Base-by-base conservation (phyloP, 108 stramenopile genomes). In the Fragilaria radians region DNA sequence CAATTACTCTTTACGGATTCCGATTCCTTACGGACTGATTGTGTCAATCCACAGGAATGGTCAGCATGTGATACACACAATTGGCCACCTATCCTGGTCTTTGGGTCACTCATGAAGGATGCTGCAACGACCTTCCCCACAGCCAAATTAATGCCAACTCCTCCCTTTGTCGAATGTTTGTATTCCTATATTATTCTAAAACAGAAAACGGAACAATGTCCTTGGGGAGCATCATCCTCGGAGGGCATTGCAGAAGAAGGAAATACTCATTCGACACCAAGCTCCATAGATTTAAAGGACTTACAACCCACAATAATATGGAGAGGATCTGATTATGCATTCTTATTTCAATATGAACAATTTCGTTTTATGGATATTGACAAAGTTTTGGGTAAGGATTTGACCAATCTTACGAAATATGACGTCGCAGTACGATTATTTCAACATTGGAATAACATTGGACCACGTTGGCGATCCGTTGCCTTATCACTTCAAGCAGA, bases 241-340 rank as follows among this genome's bases (percentile, higher is more conserved):
- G 36, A 7, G 11, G 36, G 14, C 36, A 42, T 11, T 7, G 7
- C 36, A 42, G 11, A 42, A 42, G 36, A 42, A 14, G 14, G 36
- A 7, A 55, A 55, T 29, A 9, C n/a, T n/a, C n/a, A n/a, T n/a
- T n/a, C n/a, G n/a, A n/a, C n/a, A n/a, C n/a, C n/a, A n/a, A n/a
- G n/a, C n/a, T n/a, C n/a, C n/a, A n/a, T 28, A 9, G 9, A 24
- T 55, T 28, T 14, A 28, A 17, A 28, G 14, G 26, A 55, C 5
- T 28, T 55, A 5, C 4, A 28, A 28, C 54, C 54, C 7, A 25
- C 23, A 5, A n/a, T 55, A 5, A 55, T 55, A 17, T 55, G 54
- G 54, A 28, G 54, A 30, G 54, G 54, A 7, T 55, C 54, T 5
- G 54, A 28, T 30, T 55, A 22, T 29, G 19, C 26, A 7, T 55